Percentiles rank a stretch among this genome's conserved stretches.
Conservation (phyloP, 2,329 filamentous ascomycete species). For the Hysterium pulicare region DNA sequence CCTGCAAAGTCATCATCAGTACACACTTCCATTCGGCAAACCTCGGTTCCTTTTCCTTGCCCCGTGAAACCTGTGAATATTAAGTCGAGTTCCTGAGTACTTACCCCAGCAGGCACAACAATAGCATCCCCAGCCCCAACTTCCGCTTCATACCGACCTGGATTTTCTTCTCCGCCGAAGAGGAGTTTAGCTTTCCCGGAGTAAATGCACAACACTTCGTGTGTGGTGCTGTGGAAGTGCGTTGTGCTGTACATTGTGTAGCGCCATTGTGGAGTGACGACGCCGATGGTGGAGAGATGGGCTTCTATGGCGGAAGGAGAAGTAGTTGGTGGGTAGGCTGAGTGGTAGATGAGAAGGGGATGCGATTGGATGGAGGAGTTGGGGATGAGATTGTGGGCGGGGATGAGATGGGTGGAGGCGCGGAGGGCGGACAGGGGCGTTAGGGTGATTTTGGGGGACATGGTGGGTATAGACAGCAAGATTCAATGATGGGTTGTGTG, state of each 20-base stretch:
- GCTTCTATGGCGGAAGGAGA: constrained; percentile 53
- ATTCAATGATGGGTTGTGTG: neutral
- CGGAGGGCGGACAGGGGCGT: constrained; percentile 50
- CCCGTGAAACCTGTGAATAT: too few relatives aligned
- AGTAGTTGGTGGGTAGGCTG: constrained; percentile 47
- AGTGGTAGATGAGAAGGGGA: constrained; percentile 65
- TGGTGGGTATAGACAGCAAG: too few relatives aligned
- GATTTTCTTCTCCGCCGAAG: constrained; percentile 64
- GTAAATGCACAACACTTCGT: constrained; percentile 63
- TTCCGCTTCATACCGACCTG: constrained; percentile 52
- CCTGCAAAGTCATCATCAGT: too few relatives aligned
- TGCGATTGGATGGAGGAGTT: constrained; percentile 64
- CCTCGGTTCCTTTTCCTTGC: too few relatives aligned
- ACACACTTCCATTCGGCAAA: too few relatives aligned
- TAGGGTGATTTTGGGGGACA: constrained; percentile 20
- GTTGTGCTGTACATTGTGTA: constrained; percentile 65
- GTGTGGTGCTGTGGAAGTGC: constrained; percentile 66
- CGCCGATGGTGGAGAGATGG: constrained; percentile 52
- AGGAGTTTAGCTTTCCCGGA: constrained; percentile 59
- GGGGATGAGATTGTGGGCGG: constrained; percentile 54
- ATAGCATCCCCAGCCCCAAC: constrained; percentile 61
- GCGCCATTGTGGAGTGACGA: constrained; percentile 63
- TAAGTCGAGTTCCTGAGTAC: too few relatives aligned
- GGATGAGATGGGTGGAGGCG: constrained; percentile 59
- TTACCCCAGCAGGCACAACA: constrained; percentile 58